Base-by-base conservation (phyloP, 441 rosid genomes). In the Dalechampia spathulata region DNA sequence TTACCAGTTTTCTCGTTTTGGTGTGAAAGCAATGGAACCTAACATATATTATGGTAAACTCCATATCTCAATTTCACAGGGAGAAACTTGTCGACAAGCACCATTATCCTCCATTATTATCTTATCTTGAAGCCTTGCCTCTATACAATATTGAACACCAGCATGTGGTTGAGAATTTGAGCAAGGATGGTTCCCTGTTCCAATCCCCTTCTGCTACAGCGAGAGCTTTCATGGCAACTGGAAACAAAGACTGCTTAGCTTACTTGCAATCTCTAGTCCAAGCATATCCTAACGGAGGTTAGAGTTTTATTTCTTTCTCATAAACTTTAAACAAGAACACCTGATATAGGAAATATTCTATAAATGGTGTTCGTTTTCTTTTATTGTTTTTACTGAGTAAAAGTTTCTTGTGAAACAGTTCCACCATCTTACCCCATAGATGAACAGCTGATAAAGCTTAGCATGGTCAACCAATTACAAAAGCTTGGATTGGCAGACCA, bases 131-230 rank as follows among this genome's bases (percentile, higher is more conserved):
- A 68, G 75, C 75, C 6, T 50, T 81, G 65, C 75, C 81, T 21
- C 4, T 30, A 3, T 48, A 52, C 36, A 17, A 20, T 5, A 36
- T 66, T 36, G 71, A 44, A 22, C 5, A 60, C 52, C 69, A 81
- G 51, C 58, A 52, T 10, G 60, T 72, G 49, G 15, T 34, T 10
- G 57, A 64, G 48, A 65, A 70, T 57, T 54, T 81, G 42, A 47
- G 61, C 20, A 20, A 0, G 4, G 75, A 75, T 37, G 90, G 94
- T n/a, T 79, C 84, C 1, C 50, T 81, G 43, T 83, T 63, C 73
- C 80, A 76, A n/a, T 83, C 95, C 8, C 90, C 95, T 12, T 75
- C 95, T 2, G 82, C 95, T 36, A 83, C 88, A 26, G 86, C 90
- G 13, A 25, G 69, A 23, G 87, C 78, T 0, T 86, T 74, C 61